A percentile compares a stretch with the other conserved stretches of the same genome.
Evolutionary conservation across 306 rosid genomes (phyloP).

Genomic region (Cucumis sativus): Cucumber_9930_V3 NC_026661.2:4395501-4396000

Average conservation of each 20-base stretch:
- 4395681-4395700: neutral
- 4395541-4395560: too few species aligned
- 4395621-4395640: too few species aligned
- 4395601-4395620: too few species aligned
- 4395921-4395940: conserved; percentile 54
- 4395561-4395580: too few species aligned
- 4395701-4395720: neutral
- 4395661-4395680: neutral
- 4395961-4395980: conserved; percentile 75
- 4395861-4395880: conserved; percentile 37
- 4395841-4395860: conserved; percentile 43
- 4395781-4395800: conserved; percentile 36
- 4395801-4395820: conserved; percentile 31
- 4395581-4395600: too few species aligned
- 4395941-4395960: conserved; percentile 62
- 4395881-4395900: conserved; percentile 81
- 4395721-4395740: neutral
- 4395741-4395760: conserved; percentile 1
- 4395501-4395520: too few species aligned
- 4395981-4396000: conserved; percentile 63
- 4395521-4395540: too few species aligned
- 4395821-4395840: conserved; percentile 50
- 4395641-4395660: neutral
- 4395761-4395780: conserved; percentile 36
- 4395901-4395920: conserved; percentile 59